These are phyloP conservation scores for Euphorbia neoarborescens DNA, from an alignment of 441 rosid species.

Conservation along the genomic window DNA sequence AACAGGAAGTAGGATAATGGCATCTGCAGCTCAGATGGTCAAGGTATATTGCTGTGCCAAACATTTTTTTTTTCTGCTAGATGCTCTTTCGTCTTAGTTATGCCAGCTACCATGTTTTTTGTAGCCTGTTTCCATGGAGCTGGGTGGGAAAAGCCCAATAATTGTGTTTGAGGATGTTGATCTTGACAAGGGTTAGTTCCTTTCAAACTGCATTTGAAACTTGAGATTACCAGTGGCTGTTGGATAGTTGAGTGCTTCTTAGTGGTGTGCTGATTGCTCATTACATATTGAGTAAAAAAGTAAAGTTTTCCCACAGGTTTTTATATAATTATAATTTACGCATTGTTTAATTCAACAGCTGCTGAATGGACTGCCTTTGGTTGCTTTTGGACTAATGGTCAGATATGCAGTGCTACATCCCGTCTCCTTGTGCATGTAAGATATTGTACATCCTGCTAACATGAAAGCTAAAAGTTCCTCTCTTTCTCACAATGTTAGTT, in stretches of 20 bases:
- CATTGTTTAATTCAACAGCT: conserved; percentile 40
- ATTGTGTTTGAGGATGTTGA: conserved; percentile 90
- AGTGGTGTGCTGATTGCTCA: background rate
- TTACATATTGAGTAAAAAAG: conserved; percentile 1
- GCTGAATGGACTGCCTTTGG: conserved; percentile 92
- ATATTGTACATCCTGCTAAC: conserved; percentile 2
- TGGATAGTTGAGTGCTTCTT: background rate
- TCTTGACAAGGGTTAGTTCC: conserved; percentile 66
- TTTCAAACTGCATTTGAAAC: conserved; percentile 12
- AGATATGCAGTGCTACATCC: conserved; percentile 98
- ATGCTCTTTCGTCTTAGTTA: background rate
- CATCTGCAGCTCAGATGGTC: conserved; percentile 72
- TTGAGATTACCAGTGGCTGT: conserved; percentile 6
- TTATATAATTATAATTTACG: conserved; percentile 9
- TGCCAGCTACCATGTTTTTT: conserved; percentile 19
- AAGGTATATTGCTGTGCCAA: conserved; percentile 45
- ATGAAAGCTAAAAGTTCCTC: background rate
- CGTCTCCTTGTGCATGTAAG: conserved; percentile 86
- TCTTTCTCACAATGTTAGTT: background rate
- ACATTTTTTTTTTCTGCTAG: conserved; percentile 19
- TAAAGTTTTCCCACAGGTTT: background rate
- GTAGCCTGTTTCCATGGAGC: conserved; percentile 94
- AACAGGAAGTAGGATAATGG: conserved; percentile 81
- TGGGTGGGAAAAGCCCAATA: conserved; percentile 96
- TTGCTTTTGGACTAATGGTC: conserved; percentile 98